Conservation (phyloP, 2,329 filamentous ascomycete genomes). For the Balansia obtecta region DNA sequence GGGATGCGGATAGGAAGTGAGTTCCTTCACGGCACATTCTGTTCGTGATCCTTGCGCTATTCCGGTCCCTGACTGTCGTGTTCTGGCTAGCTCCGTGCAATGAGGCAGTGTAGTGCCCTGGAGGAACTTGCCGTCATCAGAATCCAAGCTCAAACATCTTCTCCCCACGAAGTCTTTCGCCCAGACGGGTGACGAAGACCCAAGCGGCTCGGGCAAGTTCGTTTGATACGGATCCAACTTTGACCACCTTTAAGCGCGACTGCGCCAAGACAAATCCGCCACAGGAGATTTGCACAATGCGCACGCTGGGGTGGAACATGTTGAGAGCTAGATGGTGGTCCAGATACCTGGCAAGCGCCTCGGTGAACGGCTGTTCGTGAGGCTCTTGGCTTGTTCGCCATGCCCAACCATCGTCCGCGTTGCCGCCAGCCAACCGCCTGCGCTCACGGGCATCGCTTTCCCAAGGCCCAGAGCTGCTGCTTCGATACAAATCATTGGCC, state of each 20-base stretch:
- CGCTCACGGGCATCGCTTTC: constrained; percentile 24
- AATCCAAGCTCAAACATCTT: constrained; percentile 5
- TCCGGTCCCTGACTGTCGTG: not conserved
- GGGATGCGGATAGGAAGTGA: not conserved
- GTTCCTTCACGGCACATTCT: too few relatives aligned
- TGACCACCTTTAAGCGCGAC: constrained; percentile 35
- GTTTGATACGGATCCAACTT: constrained; percentile 17
- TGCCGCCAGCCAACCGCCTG: constrained; percentile 32
- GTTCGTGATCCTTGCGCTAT: not conserved
- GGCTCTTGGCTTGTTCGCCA: constrained; percentile 25
- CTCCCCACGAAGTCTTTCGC: constrained; percentile 20
- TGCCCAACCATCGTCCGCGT: constrained; percentile 39
- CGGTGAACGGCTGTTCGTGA: constrained; percentile 29
- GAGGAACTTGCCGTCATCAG: not conserved
- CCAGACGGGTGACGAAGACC: constrained; percentile 24
- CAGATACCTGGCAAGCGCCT: constrained; percentile 37
- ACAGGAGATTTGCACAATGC: constrained; percentile 40
- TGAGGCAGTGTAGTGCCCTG: not conserved
- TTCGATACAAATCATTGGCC: constrained; percentile 1
- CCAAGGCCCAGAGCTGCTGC: constrained; percentile 13
- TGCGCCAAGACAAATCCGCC: constrained; percentile 43
- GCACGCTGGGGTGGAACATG: constrained; percentile 42
- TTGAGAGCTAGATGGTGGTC: constrained; percentile 41
- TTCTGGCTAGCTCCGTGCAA: not conserved
- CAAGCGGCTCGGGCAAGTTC: constrained; percentile 22